Percentiles rank a stretch among this genome's conserved stretches.
Conservation (phyloP, 177 flowering plant genomes). For the Vitis hybrid region DNA sequence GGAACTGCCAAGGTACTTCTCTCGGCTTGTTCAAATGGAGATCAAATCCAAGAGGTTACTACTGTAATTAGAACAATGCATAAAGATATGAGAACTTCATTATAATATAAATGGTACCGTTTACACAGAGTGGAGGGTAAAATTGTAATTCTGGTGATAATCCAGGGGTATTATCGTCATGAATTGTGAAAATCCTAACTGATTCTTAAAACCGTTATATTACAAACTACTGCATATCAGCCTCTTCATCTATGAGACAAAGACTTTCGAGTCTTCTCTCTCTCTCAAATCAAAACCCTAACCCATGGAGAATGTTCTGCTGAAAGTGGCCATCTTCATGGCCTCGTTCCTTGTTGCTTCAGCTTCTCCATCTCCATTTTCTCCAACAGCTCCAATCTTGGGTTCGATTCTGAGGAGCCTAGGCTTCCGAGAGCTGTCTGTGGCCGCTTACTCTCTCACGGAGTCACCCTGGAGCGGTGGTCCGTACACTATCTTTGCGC, state of each 20-base stretch:
- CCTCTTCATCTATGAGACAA: no score
- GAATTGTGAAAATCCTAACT: no score
- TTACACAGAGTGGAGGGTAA: no score
- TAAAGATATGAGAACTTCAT: slow-evolving; percentile 35
- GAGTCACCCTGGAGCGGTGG: slow-evolving; percentile 30
- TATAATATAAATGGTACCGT: no score
- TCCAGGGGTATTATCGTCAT: no score
- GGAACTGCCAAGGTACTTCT: slow-evolving; percentile 84
- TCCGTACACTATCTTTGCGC: slow-evolving; percentile 66
- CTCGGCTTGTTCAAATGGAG: slow-evolving; percentile 74
- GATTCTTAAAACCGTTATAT: no score
- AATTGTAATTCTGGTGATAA: background rate
- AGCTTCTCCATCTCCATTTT: no score
- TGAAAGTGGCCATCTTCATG: background rate
- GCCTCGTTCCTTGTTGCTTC: no score
- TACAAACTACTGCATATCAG: no score
- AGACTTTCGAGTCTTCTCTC: no score
- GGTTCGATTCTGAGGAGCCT: slow-evolving; percentile 50
- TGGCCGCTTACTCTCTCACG: slow-evolving; percentile 39
- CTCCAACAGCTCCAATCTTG: slow-evolving; percentile 16
- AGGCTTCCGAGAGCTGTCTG: slow-evolving; percentile 49
- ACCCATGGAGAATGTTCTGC: no score
- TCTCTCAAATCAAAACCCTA: no score
- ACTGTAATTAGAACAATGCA: slow-evolving; percentile 76
- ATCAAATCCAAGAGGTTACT: slow-evolving; percentile 77